Evolutionary conservation across 352 stramenopile species (phyloP), one percentile per base, ranked within the genome.

Genomic region (Elongisporangium undulatum): DNA sequence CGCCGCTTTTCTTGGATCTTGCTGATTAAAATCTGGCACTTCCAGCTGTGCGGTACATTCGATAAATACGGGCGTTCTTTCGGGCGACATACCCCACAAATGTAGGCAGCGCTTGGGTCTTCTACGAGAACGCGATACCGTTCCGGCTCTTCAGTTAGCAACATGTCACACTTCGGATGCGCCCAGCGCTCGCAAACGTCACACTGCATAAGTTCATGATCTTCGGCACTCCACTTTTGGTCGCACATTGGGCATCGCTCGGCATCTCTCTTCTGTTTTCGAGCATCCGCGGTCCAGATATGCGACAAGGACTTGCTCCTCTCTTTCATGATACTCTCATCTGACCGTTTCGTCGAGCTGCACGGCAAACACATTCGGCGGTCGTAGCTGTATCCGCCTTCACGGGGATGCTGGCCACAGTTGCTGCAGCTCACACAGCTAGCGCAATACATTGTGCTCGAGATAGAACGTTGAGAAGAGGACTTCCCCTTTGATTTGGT

Each of bases 121-220:
- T 79, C 70, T 12, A 90, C 81, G 4, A 94, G 70, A 9, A 55
- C 68, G n/a, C 87, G 62, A 59, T 95, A 92, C 8, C 74, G 77
- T 48, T 69, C 70, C 0, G 82, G 74, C 19, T 95, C 75, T 5
- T 75, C 63, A 1, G 74, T 82, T 9, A 94, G 73, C 6, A 89
- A 51, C 0, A 53, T 53, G 54, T 96, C 87, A 50, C 87, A 96
- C 4, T 69, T 68, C n/a, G 82, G 82, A 59, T 96, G 87, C 1
- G 80, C 85, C 87, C 87, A 96, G 6, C 73, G 74, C 58, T 96
- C 87, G 34, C 88, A 96, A 1, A 75, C 80, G 57, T 97, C 89
- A 45, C 88, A 96, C 51, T 96, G 88, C 50, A 97, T 93, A 2
- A 96, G 61, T 15, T 92, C 87, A 41, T 88, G 82, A 22, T 95